Base-by-base conservation (phyloP, 768 basidiomycete species). In the Xerocomellus intermedius region DNA sequence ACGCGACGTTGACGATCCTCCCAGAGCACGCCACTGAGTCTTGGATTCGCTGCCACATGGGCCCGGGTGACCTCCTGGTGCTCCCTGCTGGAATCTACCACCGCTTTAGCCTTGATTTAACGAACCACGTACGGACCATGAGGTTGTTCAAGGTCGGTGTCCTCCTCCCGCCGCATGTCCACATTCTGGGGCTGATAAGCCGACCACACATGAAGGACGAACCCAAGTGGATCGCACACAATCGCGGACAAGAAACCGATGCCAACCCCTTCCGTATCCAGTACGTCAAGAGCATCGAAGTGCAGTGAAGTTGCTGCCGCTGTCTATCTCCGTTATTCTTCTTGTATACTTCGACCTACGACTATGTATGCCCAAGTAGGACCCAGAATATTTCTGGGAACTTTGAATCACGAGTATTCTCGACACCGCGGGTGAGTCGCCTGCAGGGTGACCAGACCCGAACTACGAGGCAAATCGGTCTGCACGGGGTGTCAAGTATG, bases 51-150 rank as follows among this genome's bases (percentile, higher is more conserved):
- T 75, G 94, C 45, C 82, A 82, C 14, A 79, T 94, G 22, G 73
- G 74, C n/a, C 82, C 85, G 2, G 90, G 92, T 3, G 94, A 98
- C 65, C 79, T 96, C 39, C 74, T 96, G 50, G 87, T 96, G 50
- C 70, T 98, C 35, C 94, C 93, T 3, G 83, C 91, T 14, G 93
- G 92, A 0, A 91, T 94, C 63, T 95, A 93, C 69, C 94, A 97
- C 73, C 86, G 93, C 41, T 96, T 96, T 75, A 94, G 88, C 0
- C 82, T 95, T n/a, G 92, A 94, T 66, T 78, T 81, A 58, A 69
- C 64, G 35, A 82, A 95, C 69, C 76, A 75, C 22, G 84, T 92
- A 71, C 82, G 83, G 63, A 87, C 87, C 2, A 75, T 93, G 69
- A 80, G 93, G 8, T 75, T 96, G 47, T 96, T 95, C 83, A 84